Base-by-base conservation (phyloP, 306 rosid genomes). In the Prunus salicina region DNA sequence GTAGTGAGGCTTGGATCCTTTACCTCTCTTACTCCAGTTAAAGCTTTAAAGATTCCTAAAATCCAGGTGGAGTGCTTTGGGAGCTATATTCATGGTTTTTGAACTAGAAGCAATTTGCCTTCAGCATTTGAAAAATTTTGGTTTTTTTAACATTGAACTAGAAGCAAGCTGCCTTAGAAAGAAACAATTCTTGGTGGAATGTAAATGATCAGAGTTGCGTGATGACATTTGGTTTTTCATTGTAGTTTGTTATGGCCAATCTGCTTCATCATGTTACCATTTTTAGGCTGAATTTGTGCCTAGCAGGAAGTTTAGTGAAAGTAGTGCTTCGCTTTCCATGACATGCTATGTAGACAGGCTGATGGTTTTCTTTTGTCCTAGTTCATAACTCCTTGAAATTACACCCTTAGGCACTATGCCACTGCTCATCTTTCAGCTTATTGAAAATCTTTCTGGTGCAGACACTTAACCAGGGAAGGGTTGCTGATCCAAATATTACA, bases 401-500 rank as follows among this genome's bases (percentile, higher is more conserved):
- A n/a, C 52, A 12, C 41, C 1, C 64, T 22, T 41, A 11, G 46
- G 24, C 34, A 22, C 43, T 65, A 3, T n/a, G 63, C 9, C 49
- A 45, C 45, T 65, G 13, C 14, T 66, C 13, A 47, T 51, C 38
- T 55, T 15, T 69, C 3, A 7, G 32, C 61, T 63, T 25, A 43
- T 49, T 51, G 28, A 62, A 46, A 46, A 0, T 63, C 19, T 22
- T 32, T 73, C 22, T 76, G 71, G 34, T 77, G 72, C 89, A 94
- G 96, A 88, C 94, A 24, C 68, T 86, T 41, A 84, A 14, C 80
- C 91, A 84, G 82, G 95, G 91, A 79, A 91, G 72, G 86, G 85
- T 86, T 69, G 89, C 90, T 67, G 95, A 94, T 82, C 83, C 89
- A 71, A 92, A 85, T 81, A 58, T 87, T 71, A 90, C 96, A 2